Percentiles rank a stretch among this genome's conserved stretches.
phyloP scores from a whole-genome alignment of 2,329 filamentous ascomycete genomes.

The Hypoxylon sp. region DNA sequence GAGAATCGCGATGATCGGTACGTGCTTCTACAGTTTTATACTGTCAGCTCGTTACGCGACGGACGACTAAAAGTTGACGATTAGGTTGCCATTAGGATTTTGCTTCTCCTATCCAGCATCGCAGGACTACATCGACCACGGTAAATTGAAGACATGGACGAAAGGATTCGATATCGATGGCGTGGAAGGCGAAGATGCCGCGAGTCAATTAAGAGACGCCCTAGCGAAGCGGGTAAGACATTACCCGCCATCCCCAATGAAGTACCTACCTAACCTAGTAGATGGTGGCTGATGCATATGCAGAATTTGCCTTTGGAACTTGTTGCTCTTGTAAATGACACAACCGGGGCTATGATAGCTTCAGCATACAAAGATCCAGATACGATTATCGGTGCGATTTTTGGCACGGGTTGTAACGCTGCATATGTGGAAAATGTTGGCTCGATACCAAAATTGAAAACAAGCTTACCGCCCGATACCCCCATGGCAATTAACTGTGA shows the following conservation, averaged over 20 bases:
- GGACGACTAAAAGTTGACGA: conserved; percentile 66
- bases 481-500: conserved; percentile 98
- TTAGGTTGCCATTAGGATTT: conserved; percentile 85
- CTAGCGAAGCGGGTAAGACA: conserved; percentile 75
- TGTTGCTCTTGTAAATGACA: conserved; percentile 95
- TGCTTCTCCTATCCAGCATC: conserved; percentile 98
- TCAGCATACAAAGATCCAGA: conserved; percentile 94
- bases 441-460: conserved; percentile 92
- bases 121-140: conserved; percentile 93
- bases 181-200: conserved; percentile 91
- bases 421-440: conserved; percentile 97
- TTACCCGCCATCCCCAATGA: background rate
- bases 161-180: conserved; percentile 87
- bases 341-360: conserved; percentile 94
- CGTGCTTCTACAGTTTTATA: conserved; percentile 55
- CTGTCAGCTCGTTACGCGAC: background rate
- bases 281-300: conserved; percentile 32
- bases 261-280: no score
- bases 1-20: conserved; percentile 22
- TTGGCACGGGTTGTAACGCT: conserved; percentile 97
- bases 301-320: conserved; percentile 92
- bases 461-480: conserved; percentile 85
- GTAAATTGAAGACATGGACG: conserved; percentile 93
- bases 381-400: conserved; percentile 97
- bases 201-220: conserved; percentile 86